phyloP scores from a whole-genome alignment of 1,284 basidiomycete species.

The Puccinia brachypodii region DNA sequence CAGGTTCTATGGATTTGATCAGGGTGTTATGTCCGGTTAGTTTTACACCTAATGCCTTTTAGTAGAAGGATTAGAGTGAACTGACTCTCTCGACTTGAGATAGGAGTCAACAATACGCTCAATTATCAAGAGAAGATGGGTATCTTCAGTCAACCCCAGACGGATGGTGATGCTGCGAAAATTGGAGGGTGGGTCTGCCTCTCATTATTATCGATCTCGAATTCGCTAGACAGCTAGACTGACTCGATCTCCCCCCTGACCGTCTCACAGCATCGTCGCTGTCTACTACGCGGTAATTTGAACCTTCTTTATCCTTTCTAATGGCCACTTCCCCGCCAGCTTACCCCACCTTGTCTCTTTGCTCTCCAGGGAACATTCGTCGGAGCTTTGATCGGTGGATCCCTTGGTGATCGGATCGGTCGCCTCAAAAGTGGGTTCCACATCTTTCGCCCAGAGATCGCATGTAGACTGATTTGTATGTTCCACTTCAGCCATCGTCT shows the following conservation, averaged over 20 bases:
- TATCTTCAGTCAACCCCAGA: slow-evolving; percentile 45
- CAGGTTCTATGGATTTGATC: slow-evolving; percentile 47
- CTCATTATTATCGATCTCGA: too few relatives aligned
- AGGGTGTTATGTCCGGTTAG: slow-evolving; percentile 48
- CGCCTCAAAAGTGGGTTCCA: slow-evolving; percentile 27
- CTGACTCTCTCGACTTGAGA: background rate
- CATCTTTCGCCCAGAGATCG: background rate
- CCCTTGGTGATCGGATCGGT: slow-evolving; percentile 52
- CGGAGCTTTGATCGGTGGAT: slow-evolving; percentile 53
- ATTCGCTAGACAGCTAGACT: background rate
- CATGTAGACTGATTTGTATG: background rate
- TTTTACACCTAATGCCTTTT: background rate
- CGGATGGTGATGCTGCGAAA: slow-evolving; percentile 49
- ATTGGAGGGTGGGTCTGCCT: slow-evolving; percentile 54
- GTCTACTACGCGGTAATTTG: slow-evolving; percentile 39
- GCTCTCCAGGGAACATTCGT: slow-evolving; percentile 54
- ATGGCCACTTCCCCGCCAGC: background rate
- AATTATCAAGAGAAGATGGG: slow-evolving; percentile 49
- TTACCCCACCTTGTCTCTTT: background rate
- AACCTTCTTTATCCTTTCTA: background rate
- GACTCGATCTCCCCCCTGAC: background rate
- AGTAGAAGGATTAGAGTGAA: background rate
- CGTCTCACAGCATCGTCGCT: slow-evolving; percentile 32
- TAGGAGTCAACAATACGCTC: slow-evolving; percentile 41
- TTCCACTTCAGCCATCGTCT: slow-evolving; percentile 46